Conservation (phyloP, 2,329 filamentous ascomycete genomes). For the Aspergillus oerlinghausenensis region DNA sequence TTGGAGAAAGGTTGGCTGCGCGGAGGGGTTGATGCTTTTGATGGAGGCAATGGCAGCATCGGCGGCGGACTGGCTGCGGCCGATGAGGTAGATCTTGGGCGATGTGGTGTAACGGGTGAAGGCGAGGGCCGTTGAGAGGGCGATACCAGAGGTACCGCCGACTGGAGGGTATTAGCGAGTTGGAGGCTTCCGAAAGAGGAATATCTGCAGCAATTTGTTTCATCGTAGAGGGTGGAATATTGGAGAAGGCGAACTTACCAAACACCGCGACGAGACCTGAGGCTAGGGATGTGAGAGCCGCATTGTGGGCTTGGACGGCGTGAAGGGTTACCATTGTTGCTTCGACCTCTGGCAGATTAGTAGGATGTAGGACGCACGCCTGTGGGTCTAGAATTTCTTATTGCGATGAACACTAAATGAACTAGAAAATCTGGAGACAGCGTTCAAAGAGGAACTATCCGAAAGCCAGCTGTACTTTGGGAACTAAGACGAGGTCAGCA, state of each 20-base stretch:
- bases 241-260: conserved; percentile 6
- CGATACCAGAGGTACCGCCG: conserved; percentile 52
- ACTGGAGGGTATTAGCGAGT: conserved; percentile 17
- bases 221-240: neutral
- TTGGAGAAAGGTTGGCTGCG: conserved; percentile 24
- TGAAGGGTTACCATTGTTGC: conserved; percentile 16
- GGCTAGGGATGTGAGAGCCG: conserved; percentile 11
- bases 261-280: conserved; percentile 16
- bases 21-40: conserved; percentile 19
- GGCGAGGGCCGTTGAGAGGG: conserved; percentile 45
- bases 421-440: neutral
- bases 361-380: neutral
- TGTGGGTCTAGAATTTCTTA: neutral
- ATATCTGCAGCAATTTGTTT: neutral
- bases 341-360: neutral
- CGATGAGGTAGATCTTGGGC: conserved; percentile 51
- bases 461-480: neutral
- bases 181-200: neutral
- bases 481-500: neutral
- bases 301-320: conserved; percentile 16
- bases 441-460: too few species aligned
- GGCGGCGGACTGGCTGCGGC: conserved; percentile 36
- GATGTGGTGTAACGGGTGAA: conserved; percentile 39
- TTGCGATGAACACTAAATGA: neutral
- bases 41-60: conserved; percentile 43